Base-by-base conservation (phyloP, 2,329 filamentous ascomycete genomes). In the Beauveria sp. region DNA sequence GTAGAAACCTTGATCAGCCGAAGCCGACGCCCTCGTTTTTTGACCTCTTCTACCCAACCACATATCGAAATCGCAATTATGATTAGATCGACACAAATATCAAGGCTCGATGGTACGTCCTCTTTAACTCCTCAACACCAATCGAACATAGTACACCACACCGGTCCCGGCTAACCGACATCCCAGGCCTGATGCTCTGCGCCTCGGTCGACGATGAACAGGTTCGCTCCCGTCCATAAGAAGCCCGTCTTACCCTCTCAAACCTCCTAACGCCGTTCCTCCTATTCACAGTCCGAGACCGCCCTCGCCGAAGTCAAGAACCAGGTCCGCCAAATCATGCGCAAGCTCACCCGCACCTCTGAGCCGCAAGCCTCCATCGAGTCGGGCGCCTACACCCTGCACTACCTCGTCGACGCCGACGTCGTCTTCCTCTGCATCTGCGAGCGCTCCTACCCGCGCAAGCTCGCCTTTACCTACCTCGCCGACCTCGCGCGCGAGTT, bases 381-480 rank as follows among this genome's bases (percentile, higher is more conserved):
- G 77, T 89, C 88, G 67, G 87, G 89, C 66, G 70, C 74, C 79
- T 93, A 91, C 80, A 92, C 87, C 64, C 82, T 98, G 73, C 93
- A 99, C 83, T 96, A 96, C 81, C 80, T 93, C 65, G 90, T 99
- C 77, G 81, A 88, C 70, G 82, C 87, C 71, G 88, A 90, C 69
- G 83, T 99, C 68, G 88, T 92, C 78, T 98, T 96, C 81, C 83
- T 98, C 69, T 92, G 90, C 81, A 93, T 99, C 76, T 93, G 90
- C 80, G 93, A 97, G 76, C 84, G 86, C 62, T 91, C 91, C 62
- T 99, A 98, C 81, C 93, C 95, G 63, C 93, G 95, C 76, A 98
- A 99, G 78, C 89, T 99, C 54, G 93, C 96, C 71, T 96, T 99
- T 77, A 97, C 93, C 64, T 99, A 98, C 83, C 91, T 99, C 64